A percentile compares a stretch with the other conserved stretches of the same genome.
phyloP scores from a whole-genome alignment of 2,329 filamentous ascomycete genomes.

The Alternaria consortialis region DNA sequence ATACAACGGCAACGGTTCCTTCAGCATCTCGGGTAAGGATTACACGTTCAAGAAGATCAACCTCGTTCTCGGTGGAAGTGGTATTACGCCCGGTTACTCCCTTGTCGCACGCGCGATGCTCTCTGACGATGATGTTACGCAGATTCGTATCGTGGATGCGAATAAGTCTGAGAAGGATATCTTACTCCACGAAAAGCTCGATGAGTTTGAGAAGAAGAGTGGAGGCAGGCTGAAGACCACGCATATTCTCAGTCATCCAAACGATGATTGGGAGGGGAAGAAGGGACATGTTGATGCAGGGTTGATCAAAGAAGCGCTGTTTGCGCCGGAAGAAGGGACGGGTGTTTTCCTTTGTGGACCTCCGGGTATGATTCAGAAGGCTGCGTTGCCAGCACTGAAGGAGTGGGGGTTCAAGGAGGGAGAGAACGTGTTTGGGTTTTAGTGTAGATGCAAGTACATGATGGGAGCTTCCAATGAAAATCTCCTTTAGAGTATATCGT shows the following conservation, averaged over 20 bases:
- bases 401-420: conserved; percentile 53
- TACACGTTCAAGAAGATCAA: conserved; percentile 56
- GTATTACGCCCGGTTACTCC: conserved; percentile 63
- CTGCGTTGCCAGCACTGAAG: conserved; percentile 59
- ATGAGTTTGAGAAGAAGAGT: conserved; percentile 51
- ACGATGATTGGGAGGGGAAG: conserved; percentile 57
- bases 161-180: conserved; percentile 61
- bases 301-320: conserved; percentile 54
- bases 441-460: neutral
- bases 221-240: conserved; percentile 55
- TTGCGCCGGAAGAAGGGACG: conserved; percentile 53
- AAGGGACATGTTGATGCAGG: conserved; percentile 57
- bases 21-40: conserved; percentile 16
- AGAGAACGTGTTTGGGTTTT: neutral
- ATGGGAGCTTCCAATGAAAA: too few species aligned
- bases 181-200: conserved; percentile 55
- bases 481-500: too few species aligned
- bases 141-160: conserved; percentile 58
- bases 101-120: conserved; percentile 57
- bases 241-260: conserved; percentile 59
- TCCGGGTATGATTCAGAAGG: conserved; percentile 61
- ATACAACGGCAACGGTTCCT: neutral
- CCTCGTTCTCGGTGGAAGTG: conserved; percentile 61
- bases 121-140: conserved; percentile 45
- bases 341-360: conserved; percentile 62